These are phyloP conservation scores for Jimgerdemannia flammicorona DNA, from an alignment of 192 early-diverging fungal genomes.

Conservation along the genomic window DNA sequence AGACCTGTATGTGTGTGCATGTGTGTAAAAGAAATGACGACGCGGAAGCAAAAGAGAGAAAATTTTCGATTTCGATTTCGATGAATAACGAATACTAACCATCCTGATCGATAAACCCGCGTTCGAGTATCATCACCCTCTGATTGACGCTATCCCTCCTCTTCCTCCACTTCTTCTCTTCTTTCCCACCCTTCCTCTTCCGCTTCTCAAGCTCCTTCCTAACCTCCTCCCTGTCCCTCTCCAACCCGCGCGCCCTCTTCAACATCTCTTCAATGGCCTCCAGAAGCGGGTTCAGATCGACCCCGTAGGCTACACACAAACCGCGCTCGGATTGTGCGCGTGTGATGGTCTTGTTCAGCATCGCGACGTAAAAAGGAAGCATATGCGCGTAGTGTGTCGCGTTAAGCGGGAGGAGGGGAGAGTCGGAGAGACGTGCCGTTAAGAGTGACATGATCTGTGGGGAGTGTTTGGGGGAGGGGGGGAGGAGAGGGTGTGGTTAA, in stretches of 20 bases:
- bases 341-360: conserved; percentile 28
- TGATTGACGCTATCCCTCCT: conserved; percentile 41
- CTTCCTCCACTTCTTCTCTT: conserved; percentile 24
- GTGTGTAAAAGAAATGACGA: too few species aligned
- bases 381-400: conserved; percentile 39
- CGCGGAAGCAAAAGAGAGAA: too few species aligned
- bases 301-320: background rate
- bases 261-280: background rate
- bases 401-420: conserved; percentile 32
- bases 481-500: too few species aligned
- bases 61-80: too few species aligned
- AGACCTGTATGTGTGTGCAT: conserved; percentile 27
- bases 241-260: background rate
- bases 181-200: background rate
- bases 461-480: background rate
- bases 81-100: background rate
- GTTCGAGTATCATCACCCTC: conserved; percentile 40
- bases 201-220: background rate
- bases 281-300: conserved; percentile 4
- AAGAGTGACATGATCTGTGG: conserved; percentile 26
- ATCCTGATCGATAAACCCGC: conserved; percentile 48
- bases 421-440: conserved; percentile 38
- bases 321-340: background rate
- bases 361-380: conserved; percentile 28
- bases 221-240: background rate